A percentile compares a stretch with the other conserved stretches of the same genome.
Evolutionary conservation across 83 land plant species (phyloP).

Genomic region (Thuja plicata): DNA sequence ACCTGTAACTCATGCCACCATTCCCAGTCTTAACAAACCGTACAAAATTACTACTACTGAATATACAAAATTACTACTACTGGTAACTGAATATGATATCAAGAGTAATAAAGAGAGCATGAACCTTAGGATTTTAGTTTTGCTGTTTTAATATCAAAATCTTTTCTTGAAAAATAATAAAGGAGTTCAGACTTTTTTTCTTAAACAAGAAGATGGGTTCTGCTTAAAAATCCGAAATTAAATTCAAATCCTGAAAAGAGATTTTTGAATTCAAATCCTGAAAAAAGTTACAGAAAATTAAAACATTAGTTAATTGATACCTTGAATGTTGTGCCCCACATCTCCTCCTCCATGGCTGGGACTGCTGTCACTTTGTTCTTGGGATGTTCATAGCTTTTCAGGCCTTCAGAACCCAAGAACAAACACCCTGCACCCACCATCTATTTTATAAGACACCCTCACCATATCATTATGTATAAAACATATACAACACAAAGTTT

Average conservation of each 20-base stretch:
- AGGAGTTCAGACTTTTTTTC: no score
- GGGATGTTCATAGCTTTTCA: slow-evolving; percentile 71
- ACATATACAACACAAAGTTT: background rate
- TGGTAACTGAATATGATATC: background rate
- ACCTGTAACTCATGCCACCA: background rate
- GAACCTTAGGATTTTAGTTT: no score
- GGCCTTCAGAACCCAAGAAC: background rate
- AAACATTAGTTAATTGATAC: slow-evolving; percentile 26
- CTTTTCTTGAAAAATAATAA: no score
- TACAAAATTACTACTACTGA: background rate
- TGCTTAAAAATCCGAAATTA: no score
- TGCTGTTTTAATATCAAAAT: no score
- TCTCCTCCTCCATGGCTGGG: slow-evolving; percentile 70
- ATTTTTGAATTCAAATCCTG: background rate
- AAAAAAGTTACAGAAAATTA: background rate
- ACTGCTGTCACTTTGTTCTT: slow-evolving; percentile 59
- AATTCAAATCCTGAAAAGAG: background rate
- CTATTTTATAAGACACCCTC: background rate
- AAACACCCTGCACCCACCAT: background rate
- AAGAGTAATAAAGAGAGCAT: no score
- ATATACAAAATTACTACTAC: no score
- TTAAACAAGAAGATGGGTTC: no score
- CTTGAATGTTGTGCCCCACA: slow-evolving; percentile 82
- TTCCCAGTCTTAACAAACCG: background rate
- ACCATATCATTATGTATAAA: background rate